These are phyloP conservation scores for Dothistroma septosporum DNA, from an alignment of 2,329 filamentous ascomycete species.

Conservation along the genomic window DNA sequence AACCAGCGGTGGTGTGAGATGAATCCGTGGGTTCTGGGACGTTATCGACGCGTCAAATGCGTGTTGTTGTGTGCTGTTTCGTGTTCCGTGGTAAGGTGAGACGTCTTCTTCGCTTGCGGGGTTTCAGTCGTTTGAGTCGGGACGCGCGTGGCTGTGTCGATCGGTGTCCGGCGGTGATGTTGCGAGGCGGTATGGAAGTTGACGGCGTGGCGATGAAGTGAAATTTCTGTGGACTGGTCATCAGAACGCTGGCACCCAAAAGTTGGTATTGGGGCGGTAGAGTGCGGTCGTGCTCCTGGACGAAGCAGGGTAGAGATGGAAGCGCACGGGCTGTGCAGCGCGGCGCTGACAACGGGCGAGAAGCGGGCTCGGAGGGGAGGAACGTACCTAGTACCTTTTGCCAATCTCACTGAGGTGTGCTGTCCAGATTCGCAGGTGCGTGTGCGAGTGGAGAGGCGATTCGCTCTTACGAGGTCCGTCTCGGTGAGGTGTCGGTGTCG, in stretches of 20 bases:
- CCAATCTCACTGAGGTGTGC: background rate
- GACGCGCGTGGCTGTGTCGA: constrained; percentile 6
- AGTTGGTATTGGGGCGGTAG: background rate
- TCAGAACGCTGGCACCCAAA: constrained; percentile 5
- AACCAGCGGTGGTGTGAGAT: constrained; percentile 2
- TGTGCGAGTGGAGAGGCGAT: background rate
- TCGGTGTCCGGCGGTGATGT: background rate
- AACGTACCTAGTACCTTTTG: constrained; percentile 2
- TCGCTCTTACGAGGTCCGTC: background rate
- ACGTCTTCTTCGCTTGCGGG: background rate
- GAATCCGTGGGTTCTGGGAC: constrained; percentile 1
- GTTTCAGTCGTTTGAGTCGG: background rate
- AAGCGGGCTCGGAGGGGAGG: background rate
- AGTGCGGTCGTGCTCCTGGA: constrained; percentile 6
- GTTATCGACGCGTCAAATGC: constrained; percentile 6
- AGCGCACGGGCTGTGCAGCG: background rate
- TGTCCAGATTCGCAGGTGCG: background rate
- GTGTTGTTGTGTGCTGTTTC: background rate
- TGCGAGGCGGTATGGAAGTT: background rate
- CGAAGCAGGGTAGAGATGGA: constrained; percentile 2
- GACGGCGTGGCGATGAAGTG: constrained; percentile 1
- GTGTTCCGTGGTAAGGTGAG: constrained; percentile 3
- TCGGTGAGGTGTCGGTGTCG: background rate
- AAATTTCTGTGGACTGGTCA: constrained; percentile 9
- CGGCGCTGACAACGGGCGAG: background rate